Base-by-base conservation (phyloP, 163 green algal genomes). In the Chlorella variabilis region DNA sequence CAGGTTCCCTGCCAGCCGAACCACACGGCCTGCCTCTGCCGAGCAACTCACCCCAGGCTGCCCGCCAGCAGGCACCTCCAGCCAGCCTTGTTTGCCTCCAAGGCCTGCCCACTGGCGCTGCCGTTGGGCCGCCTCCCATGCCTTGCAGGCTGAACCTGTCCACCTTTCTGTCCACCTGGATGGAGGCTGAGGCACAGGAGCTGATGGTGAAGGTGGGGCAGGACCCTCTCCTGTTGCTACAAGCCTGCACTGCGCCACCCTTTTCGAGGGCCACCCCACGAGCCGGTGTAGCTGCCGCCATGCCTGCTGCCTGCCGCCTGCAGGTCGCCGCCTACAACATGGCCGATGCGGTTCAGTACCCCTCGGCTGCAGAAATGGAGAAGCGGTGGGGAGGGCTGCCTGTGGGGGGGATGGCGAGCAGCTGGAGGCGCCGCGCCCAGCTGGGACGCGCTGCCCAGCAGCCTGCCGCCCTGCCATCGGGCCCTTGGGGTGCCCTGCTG, bases 161-260 rank as follows among this genome's bases (percentile, higher is more conserved):
- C 33, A 75, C 76, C 18, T 82, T 82, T 68, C 45, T 82, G 45
- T 23, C 61, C 34, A 82, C 45, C 0, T 82, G 63, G 63, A 56
- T 82, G 48, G 76, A 82, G 76, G 45, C 62, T 3, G 76, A 82
- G 48, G 76, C 76, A 7, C 9, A 69, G 34, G 63, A 82, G 76
- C 48, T 82, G 63, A 82, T 82, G 61, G 15, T 49, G 21, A 39
- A 39, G 31, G 69, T 62, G 31, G 27, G 34, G 2, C 5, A 8
- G 3, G 11, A 18, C 3, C 49, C 11, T 59, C 31, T 45, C 3
- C 4, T 15, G 42, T 23, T 42, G 31, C 18, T 48, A 20, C 4
- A 29, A 31, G 34, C 9, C 11, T 49, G 18, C 49, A 34, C 18
- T 4, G 1, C 25, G n/a, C n/a, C n/a, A n/a, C n/a, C n/a, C n/a